Evolutionary conservation across 495 filamentous ascomycete genomes (phyloP), one percentile per base, ranked within the genome.

Genomic region (Aspergillus haitiensis): DNA sequence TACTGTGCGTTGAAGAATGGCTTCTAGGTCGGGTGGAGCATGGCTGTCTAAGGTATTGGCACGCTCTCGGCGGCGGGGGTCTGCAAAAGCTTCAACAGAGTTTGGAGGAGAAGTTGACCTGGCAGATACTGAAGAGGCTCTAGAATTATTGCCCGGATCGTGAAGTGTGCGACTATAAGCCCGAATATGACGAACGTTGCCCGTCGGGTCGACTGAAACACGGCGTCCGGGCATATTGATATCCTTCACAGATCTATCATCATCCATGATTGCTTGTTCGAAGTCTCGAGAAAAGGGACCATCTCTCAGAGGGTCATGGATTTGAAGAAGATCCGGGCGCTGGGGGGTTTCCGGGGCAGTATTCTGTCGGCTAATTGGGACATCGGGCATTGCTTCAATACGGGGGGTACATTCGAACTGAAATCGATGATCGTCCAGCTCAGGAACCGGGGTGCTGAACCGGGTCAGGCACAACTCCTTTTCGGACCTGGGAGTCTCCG

Each of bases 1-100:
- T 13, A 84, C 72, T 0, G 90, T 89, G 13, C 89, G 86, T 56
- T 90, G 84, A 21, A 93, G 76, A 37, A 86, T 78, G 12, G 82
- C 77, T 44, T 87, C 84, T 15, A 85, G 56, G 35, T 82, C 79
- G 6, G 85, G 84, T 53, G 79, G 72, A 2, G 64, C 77, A 60
- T 80, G 80, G 72, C 86, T 89, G 60, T 82, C 84, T 39, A 86
- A 56, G 3, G 86, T 89, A 36, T 83, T 84, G 36, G 85, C 84
- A 47, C 84, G 81, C 16, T 91, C 90, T 8, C 85, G 83, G 48
- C 85, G 81, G 59, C 84, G 81, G 2, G 72, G 79, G 62, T 94
- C 91, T 4, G 93, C 95, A 72, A 98, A 98, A 13, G 94, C 94
- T 72, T 97, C 93, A 27, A 98, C 94, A 3, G 94, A 98, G 71